Evolutionary conservation across 805 yeast species (phyloP).

Genomic region (Dipodascus albidus): DNA sequence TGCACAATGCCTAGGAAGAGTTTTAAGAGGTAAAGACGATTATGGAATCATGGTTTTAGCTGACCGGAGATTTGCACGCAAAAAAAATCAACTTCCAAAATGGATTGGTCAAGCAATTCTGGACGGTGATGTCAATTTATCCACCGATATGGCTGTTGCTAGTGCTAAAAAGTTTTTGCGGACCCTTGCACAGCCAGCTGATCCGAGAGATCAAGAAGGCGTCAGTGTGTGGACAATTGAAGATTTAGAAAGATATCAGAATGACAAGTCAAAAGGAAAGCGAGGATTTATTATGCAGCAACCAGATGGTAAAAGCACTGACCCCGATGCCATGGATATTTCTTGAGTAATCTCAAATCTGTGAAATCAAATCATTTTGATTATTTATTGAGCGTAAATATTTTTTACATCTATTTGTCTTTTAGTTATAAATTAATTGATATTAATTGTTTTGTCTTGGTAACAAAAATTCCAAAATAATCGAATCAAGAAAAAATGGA

Average conservation of each 20-base stretch:
- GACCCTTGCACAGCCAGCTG: slow-evolving; percentile 87
- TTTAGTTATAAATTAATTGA: too few species aligned
- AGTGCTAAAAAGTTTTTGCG: slow-evolving; percentile 86
- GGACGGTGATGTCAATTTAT: slow-evolving; percentile 83
- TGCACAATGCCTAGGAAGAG: slow-evolving; percentile 97
- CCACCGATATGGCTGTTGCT: slow-evolving; percentile 96
- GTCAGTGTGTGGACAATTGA: slow-evolving; percentile 84
- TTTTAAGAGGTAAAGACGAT: slow-evolving; percentile 94
- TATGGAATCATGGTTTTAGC: slow-evolving; percentile 98
- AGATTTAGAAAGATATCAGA: slow-evolving; percentile 15
- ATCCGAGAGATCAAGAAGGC: slow-evolving; percentile 86
- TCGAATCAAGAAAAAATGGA: too few species aligned
- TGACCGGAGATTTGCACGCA: slow-evolving; percentile 81
- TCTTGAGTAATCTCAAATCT: background rate
- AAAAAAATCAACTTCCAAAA: slow-evolving; percentile 80
- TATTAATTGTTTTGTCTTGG: too few species aligned
- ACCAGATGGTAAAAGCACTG: background rate
- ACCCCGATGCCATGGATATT: background rate
- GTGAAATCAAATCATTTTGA: too few species aligned
- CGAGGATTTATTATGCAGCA: background rate
- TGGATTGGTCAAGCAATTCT: slow-evolving; percentile 93
- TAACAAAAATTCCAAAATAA: too few species aligned
- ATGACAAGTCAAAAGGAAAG: background rate
- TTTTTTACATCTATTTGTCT: too few species aligned
- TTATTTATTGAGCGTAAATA: too few species aligned